Evolutionary conservation across 169 alveolate genomes (phyloP).

Genomic region (Babesia gibsoni): DNA sequence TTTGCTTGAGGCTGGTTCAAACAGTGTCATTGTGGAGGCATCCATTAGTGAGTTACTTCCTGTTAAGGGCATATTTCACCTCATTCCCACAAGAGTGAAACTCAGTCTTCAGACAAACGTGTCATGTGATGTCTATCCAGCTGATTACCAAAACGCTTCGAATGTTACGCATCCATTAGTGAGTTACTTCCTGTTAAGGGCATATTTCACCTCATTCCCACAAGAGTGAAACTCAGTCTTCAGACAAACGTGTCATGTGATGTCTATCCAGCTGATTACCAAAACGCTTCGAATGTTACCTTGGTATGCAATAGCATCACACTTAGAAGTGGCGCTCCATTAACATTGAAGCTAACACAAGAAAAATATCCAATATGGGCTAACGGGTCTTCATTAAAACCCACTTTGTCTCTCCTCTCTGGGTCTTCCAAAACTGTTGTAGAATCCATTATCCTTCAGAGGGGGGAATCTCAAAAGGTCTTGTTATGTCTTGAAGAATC

Average conservation of each 20-base stretch:
- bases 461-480: not conserved
- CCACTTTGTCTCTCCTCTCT: not conserved
- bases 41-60: too few relatives aligned
- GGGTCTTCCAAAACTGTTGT: not conserved
- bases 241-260: not conserved
- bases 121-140: conserved; percentile 10
- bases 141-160: conserved; percentile 1
- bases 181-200: too few relatives aligned
- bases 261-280: conserved; percentile 9
- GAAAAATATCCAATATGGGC: not conserved
- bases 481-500: conserved; percentile 9
- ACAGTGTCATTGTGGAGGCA: too few relatives aligned
- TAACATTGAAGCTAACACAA: not conserved
- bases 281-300: conserved; percentile 3
- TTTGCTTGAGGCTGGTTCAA: too few relatives aligned
- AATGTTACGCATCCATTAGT: too few relatives aligned
- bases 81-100: not conserved
- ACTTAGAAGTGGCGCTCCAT: not conserved
- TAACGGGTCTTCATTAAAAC: not conserved
- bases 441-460: not conserved
- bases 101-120: not conserved
- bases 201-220: too few relatives aligned
- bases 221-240: not conserved
- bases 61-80: too few relatives aligned
- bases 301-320: conserved; percentile 1